These are phyloP conservation scores for Cyberlindnera euphorbiae DNA, from an alignment of 805 yeast species.

Conservation along the genomic window DNA sequence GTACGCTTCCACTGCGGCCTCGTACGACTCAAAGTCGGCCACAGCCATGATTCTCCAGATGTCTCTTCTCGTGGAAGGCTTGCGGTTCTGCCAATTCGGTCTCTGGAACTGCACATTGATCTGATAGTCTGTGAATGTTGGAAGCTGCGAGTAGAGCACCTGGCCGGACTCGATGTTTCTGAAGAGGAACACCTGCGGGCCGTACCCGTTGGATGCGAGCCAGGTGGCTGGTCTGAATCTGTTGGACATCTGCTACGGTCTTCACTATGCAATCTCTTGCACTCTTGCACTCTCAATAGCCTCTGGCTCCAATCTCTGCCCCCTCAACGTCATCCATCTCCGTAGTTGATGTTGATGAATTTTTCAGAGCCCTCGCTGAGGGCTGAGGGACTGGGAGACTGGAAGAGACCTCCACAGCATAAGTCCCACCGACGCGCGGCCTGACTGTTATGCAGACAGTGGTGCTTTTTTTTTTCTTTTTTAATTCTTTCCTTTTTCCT, in stretches of 20 bases:
- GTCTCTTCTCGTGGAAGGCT: slow-evolving; percentile 77
- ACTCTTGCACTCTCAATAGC: no score
- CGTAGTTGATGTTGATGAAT: no score
- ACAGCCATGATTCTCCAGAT: slow-evolving; percentile 91
- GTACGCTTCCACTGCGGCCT: slow-evolving; percentile 66
- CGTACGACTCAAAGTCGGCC: slow-evolving; percentile 57
- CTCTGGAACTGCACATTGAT: slow-evolving; percentile 60
- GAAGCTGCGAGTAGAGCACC: slow-evolving; percentile 82
- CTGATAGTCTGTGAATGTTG: slow-evolving; percentile 43
- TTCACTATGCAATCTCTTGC: no score
- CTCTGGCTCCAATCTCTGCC: background rate
- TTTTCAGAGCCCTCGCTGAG: background rate
- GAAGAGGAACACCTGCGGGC: slow-evolving; percentile 80
- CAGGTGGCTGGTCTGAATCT: slow-evolving; percentile 54
- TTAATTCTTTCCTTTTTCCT: no score
- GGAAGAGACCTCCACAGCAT: no score
- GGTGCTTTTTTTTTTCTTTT: background rate
- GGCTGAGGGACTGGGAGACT: no score
- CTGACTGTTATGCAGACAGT: no score
- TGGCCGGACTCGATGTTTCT: slow-evolving; percentile 87
- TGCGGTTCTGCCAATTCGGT: slow-evolving; percentile 87
- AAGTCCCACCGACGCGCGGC: no score
- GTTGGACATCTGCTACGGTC: slow-evolving; percentile 22
- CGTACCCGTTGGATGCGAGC: slow-evolving; percentile 56
- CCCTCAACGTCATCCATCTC: no score